Base-by-base conservation (phyloP, 345 rosid genomes). In the Rhodamnia rubescens region DNA sequence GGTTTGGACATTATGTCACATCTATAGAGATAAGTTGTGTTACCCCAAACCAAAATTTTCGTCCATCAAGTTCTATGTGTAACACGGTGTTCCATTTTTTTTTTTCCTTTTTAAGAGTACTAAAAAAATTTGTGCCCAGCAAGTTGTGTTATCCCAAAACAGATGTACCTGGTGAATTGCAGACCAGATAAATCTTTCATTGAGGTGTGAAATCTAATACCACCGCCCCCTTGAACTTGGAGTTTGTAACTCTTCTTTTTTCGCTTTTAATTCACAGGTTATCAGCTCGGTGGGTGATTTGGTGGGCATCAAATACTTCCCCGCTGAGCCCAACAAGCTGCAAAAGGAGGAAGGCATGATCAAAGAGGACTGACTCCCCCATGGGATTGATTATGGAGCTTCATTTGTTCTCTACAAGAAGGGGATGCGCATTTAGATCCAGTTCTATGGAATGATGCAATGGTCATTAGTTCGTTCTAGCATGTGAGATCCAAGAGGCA, bases 301-400 rank as follows among this genome's bases (percentile, higher is more conserved):
- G 32, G 93, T 94, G 29, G 97, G 98, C 84, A 93, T 94, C 82
- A 96, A 96, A 88, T 96, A 95, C 91, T 94, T 95, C 89, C 98
- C 96, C 0, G 94, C 94, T 24, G 98, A 93, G 82, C 93, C 96
- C 53, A 74, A 89, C 22, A 94, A 95, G 91, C 93, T 87, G 85
- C 85, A 86, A 47, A 50, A 83, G 36, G 83, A 74, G 83, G 80
- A 78, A 44, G 58, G 50, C 47, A 26, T n/a, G 82, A 83, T 49
- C 24, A 83, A 86, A 78, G 85, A 86, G 74, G 88, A 53, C 75
- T 55, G 61, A 36, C 90, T 90, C 8, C 56, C 24, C 81, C 18
- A 42, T 36, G 15, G 61, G 16, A 24, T 69, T 69, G 80, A 69
- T 69, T 32, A 8, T 18, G 80, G 80, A 69, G 80, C 3, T 36